These are phyloP conservation scores for Rosa lucieae DNA, from an alignment of 306 rosid genomes.

Conservation along the genomic window DNA sequence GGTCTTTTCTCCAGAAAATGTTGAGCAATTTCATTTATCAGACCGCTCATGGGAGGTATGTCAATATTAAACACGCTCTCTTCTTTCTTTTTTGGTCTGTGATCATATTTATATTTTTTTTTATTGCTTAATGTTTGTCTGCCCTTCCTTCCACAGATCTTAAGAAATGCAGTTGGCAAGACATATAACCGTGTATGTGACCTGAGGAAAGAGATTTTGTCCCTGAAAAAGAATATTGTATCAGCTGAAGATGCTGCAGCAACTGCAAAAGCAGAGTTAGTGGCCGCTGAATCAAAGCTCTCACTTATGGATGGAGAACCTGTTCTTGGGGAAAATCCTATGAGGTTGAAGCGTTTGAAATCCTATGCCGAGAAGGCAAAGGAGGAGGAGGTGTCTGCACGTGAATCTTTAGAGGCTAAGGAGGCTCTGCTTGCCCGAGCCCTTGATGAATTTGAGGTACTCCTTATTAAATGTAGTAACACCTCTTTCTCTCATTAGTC, in stretches of 20 bases:
- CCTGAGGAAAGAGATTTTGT: conserved; percentile 83
- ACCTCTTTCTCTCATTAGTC: not conserved
- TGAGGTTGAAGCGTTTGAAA: conserved; percentile 74
- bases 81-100: not conserved
- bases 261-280: conserved; percentile 62
- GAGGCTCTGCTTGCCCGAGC: conserved; percentile 92
- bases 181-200: conserved; percentile 93
- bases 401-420: conserved; percentile 89
- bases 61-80: conserved; percentile 1
- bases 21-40: conserved; percentile 80
- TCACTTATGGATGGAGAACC: conserved; percentile 92
- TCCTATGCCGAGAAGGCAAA: conserved; percentile 67
- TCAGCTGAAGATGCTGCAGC: conserved; percentile 73
- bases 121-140: conserved; percentile 2
- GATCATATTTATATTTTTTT: not conserved
- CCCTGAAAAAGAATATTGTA: conserved; percentile 56
- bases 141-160: conserved; percentile 44
- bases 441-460: conserved; percentile 89
- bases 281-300: conserved; percentile 78
- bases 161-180: conserved; percentile 86
- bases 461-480: not conserved
- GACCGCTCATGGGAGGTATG: conserved; percentile 98
- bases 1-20: conserved; percentile 84
- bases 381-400: conserved; percentile 69
- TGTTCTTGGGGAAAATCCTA: conserved; percentile 90